phyloP scores from a whole-genome alignment of 495 filamentous ascomycete genomes.

The Penicillium manginii region DNA sequence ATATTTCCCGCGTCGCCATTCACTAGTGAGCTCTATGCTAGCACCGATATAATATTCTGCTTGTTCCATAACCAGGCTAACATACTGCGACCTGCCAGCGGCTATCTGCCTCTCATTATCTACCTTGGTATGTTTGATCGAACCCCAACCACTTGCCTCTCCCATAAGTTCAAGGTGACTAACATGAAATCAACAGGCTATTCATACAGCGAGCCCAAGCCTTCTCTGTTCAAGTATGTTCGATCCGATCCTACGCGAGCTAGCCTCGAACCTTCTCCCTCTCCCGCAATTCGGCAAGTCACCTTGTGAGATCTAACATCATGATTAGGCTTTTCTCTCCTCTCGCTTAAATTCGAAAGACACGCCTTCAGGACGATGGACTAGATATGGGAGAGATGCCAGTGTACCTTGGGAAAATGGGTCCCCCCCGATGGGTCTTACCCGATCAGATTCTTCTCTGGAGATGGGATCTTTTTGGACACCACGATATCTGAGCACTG shows the following conservation, averaged over 20 bases:
- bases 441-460: neutral
- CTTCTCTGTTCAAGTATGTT: constrained; percentile 84
- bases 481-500: neutral
- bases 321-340: constrained; percentile 69
- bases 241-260: neutral
- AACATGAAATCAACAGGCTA: constrained; percentile 64
- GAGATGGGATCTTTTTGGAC: neutral
- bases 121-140: constrained; percentile 78
- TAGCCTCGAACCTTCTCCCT: neutral
- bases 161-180: constrained; percentile 5
- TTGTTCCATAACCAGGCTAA: constrained; percentile 32
- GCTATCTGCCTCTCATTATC: constrained; percentile 94
- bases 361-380: neutral
- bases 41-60: constrained; percentile 10
- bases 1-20: constrained; percentile 91
- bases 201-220: constrained; percentile 88
- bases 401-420: neutral
- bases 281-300: neutral
- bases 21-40: constrained; percentile 72
- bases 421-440: neutral
- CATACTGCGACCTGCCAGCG: constrained; percentile 56
- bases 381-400: neutral
- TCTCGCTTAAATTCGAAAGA: constrained; percentile 50
- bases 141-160: neutral
- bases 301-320: constrained; percentile 20